Percentiles rank a stretch among this genome's conserved stretches.
Conservation (phyloP, 805 yeast species). For the Saccharomyces cerevisiae region DNA sequence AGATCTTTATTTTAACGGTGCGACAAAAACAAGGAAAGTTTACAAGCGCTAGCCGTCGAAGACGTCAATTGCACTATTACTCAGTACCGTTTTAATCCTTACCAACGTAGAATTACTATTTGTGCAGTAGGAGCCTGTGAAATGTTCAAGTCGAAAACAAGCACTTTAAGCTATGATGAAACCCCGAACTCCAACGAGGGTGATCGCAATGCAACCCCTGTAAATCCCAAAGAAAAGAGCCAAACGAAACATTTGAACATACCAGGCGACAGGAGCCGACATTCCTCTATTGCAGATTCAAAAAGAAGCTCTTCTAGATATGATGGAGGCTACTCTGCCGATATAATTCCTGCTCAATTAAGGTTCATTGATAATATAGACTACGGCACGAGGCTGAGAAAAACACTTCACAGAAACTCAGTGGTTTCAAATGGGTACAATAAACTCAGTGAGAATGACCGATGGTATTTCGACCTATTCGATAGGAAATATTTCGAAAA, state of each 20-base stretch:
- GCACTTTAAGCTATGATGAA: not conserved
- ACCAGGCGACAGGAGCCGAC: not conserved
- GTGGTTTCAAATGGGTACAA: not conserved
- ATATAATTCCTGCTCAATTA: constrained; percentile 4
- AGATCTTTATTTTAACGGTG: not conserved
- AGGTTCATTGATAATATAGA: not conserved
- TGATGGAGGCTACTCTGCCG: constrained; percentile 17
- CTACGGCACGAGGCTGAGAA: not conserved
- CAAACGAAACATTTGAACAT: not conserved
- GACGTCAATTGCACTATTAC: not conserved
- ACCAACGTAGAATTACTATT: not conserved
- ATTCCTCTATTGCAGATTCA: not conserved
- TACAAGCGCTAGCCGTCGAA: not conserved
- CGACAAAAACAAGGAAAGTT: not conserved
- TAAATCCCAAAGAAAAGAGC: not conserved
- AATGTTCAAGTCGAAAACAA: not conserved
- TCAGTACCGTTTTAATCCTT: not conserved
- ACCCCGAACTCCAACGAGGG: not conserved
- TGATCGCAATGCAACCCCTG: not conserved
- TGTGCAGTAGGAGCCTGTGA: not conserved
- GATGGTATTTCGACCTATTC: constrained; percentile 17
- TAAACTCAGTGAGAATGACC: constrained; percentile 1
- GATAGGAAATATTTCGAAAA: constrained; percentile 34
- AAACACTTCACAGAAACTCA: not conserved
- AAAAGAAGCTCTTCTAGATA: not conserved